phyloP scores from a whole-genome alignment of 176 grass and related monocot species.

The Raddia guianensis region DNA sequence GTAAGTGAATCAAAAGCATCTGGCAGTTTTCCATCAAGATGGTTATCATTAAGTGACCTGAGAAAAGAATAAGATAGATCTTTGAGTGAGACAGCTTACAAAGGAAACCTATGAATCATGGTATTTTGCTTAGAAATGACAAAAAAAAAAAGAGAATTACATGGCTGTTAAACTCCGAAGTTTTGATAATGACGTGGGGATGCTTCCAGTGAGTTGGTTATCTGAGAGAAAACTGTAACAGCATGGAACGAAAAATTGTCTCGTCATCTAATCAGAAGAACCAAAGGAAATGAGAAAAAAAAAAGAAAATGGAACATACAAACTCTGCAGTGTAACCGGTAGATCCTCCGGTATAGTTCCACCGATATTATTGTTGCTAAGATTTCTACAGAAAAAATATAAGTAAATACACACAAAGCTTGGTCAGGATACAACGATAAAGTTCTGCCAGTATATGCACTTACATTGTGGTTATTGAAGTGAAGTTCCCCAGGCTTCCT shows the following conservation, averaged over 20 bases:
- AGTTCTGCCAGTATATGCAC: slow-evolving; percentile 14
- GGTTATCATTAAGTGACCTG: slow-evolving; percentile 94
- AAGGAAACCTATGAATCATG: not conserved
- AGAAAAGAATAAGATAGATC: slow-evolving; percentile 40
- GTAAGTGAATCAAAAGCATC: slow-evolving; percentile 79
- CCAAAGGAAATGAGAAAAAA: slow-evolving; percentile 9
- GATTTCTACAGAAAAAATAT: slow-evolving; percentile 58
- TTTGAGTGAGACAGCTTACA: slow-evolving; percentile 31
- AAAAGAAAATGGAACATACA: slow-evolving; percentile 64
- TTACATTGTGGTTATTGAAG: slow-evolving; percentile 76
- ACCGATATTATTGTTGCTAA: slow-evolving; percentile 88
- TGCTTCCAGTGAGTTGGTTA: slow-evolving; percentile 96
- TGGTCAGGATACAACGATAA: slow-evolving; percentile 6
- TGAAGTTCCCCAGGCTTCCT: slow-evolving; percentile 67
- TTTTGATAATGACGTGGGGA: slow-evolving; percentile 82
- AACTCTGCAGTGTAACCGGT: slow-evolving; percentile 70
- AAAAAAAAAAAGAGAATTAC: slow-evolving; percentile 52
- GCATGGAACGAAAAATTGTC: slow-evolving; percentile 28
- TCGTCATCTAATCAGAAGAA: slow-evolving; percentile 1
- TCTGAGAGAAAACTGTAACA: slow-evolving; percentile 90
- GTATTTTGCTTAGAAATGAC: not conserved
- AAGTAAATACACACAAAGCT: slow-evolving; percentile 32
- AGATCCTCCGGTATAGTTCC: slow-evolving; percentile 81
- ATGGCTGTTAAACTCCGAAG: slow-evolving; percentile 73
- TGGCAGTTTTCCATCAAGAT: slow-evolving; percentile 74